Evolutionary conservation across 192 early-diverging fungal genomes (phyloP), one percentile per base, ranked within the genome.

Genomic region (Linnemannia elongata): DNA sequence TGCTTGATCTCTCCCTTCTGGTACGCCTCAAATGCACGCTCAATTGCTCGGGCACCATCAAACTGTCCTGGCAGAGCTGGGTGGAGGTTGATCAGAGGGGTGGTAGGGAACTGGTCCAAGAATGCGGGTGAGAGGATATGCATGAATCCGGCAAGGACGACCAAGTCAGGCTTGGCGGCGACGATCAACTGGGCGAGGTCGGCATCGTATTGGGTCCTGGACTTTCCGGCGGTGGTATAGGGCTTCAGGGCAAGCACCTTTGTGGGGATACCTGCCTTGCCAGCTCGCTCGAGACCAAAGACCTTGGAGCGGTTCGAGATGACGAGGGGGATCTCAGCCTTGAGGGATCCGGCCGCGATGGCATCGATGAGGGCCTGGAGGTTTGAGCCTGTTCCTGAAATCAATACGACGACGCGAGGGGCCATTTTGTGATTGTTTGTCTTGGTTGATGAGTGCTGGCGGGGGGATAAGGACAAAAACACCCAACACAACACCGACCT

Each of bases 111-210:
- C 77, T 87, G 68, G 44, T 93, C 88, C 69, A 99, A 83, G 80
- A 99, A 99, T 36, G 92, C 90, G 8, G 96, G 90, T 18, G 96
- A 96, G 44, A 99, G 92, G 79, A 99, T 99, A 88, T 98, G 99
- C 99, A 99, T 99, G 92, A 94, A 99, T 47, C 99, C 99, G 10
- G 98, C 99, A 38, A 99, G 92, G 20, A 99, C 95, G 8, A 99
- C 89, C 52, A 98, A 90, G 81, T 98, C 96, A 3, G 97, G 97
- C 36, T 86, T 81, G 60, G 91, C 90, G 33, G 87, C 89, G 22
- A 90, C 72, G 74, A 97, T 94, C 73, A 90, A 80, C 45, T 92
- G 88, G 42, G 97, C 98, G 54, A 99, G 91, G 22, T 96, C 95
- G 35, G 92, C 71, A 89, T 99, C 99, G 88, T 95, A 99, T 69